Evolutionary conservation across 495 filamentous ascomycete species (phyloP), one percentile per base, ranked within the genome.

Genomic region (Penicillium atrosanguineum): DNA sequence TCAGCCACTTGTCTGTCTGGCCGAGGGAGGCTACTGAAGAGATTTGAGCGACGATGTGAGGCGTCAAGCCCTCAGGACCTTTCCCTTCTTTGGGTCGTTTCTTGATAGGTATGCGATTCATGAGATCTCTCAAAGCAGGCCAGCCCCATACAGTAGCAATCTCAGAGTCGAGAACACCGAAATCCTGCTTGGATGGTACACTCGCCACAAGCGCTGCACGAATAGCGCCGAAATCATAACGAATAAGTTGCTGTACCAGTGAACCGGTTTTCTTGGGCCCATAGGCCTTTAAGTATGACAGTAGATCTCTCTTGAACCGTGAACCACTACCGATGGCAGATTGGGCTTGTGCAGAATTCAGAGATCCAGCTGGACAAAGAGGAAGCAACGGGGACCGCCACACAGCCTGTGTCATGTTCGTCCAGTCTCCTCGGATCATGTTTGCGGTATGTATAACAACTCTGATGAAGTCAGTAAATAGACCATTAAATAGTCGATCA

Each of bases 361-460:
- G 42, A 11, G 44, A 15, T 9, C n/a, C 38, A 36, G 28, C 43
- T 23, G 60, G 56, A 38, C 47, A 44, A 8, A 81, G 46, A 23
- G 88, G 87, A 7, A 96, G 83, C 0, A 84, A 67, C 18, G 90
- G 91, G 7, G 90, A 92, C 26, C 73, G 76, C 91, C 91, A 97
- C 19, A 86, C 82, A 1, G 85, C 91, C 62, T 97, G 90, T 0
- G 83, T 85, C 89, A 96, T 88, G 59, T 92, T 91, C 7, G 71
- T 76, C 91, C 92, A 97, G 71, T 97, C 92, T 43, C 82, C 78
- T 20, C 75, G 65, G 40, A 96, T 91, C 83, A 96, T 88, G 57
- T 97, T 96, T 11, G 90, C 90, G 0, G 92, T 97, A 55, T 94
- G 89, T 37, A 96, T 93, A 16, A 95, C 69, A 15, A 96, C 71